phyloP scores from a whole-genome alignment of 1,139 yeast genomes.

The Geotrichum histeridarum region DNA sequence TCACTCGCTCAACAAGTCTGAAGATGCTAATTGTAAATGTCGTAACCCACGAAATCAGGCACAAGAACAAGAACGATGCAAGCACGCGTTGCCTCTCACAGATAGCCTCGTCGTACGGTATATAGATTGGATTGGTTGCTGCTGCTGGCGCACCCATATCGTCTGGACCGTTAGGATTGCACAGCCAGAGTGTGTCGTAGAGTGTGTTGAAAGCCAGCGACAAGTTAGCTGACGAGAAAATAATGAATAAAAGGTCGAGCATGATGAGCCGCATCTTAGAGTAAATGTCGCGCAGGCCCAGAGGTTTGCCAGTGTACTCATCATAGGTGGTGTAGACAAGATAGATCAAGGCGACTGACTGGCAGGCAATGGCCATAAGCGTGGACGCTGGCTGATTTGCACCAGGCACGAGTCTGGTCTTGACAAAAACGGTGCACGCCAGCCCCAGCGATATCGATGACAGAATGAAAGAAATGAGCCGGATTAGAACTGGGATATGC shows the following conservation, averaged over 20 bases:
- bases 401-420: slow-evolving; percentile 34
- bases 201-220: slow-evolving; percentile 79
- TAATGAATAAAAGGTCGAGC: slow-evolving; percentile 78
- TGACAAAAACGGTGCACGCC: slow-evolving; percentile 28
- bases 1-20: slow-evolving; percentile 73
- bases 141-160: not conserved
- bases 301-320: slow-evolving; percentile 85
- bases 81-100: slow-evolving; percentile 78
- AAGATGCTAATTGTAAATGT: slow-evolving; percentile 82
- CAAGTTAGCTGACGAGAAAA: slow-evolving; percentile 86
- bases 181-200: slow-evolving; percentile 79
- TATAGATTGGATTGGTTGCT: slow-evolving; percentile 7
- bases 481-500: slow-evolving; percentile 67
- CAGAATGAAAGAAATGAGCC: slow-evolving; percentile 58
- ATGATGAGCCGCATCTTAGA: slow-evolving; percentile 72
- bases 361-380: slow-evolving; percentile 83
- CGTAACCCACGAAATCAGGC: slow-evolving; percentile 74
- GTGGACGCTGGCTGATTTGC: slow-evolving; percentile 78
- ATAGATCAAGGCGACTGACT: slow-evolving; percentile 70
- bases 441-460: slow-evolving; percentile 30
- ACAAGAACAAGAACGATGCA: slow-evolving; percentile 71
- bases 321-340: slow-evolving; percentile 78
- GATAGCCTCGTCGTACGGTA: slow-evolving; percentile 40
- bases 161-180: slow-evolving; percentile 34
- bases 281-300: slow-evolving; percentile 78